Conservation (phyloP, 1,284 basidiomycete genomes). For the Tilletiopsis washingtonensis region DNA sequence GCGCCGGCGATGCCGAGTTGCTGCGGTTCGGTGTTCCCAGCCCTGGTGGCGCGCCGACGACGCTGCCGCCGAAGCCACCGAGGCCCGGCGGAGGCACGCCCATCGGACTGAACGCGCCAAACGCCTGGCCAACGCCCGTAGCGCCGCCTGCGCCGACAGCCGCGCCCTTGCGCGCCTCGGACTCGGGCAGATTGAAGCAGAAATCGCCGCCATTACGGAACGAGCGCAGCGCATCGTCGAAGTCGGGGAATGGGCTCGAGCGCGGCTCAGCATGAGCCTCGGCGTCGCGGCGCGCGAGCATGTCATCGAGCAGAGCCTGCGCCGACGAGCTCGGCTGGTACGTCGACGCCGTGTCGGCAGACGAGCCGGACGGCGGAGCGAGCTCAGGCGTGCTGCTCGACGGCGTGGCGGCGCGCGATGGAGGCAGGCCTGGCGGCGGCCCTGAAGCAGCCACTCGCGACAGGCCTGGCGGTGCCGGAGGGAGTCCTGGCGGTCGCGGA, state of each 20-base stretch:
- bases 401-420: conserved; percentile 57
- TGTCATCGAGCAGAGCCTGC: conserved; percentile 72
- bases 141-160: too few species aligned
- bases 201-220: conserved; percentile 41
- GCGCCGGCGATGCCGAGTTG: background rate
- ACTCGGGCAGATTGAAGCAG: conserved; percentile 39
- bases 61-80: background rate
- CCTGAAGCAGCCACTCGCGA: conserved; percentile 4
- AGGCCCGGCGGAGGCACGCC: background rate
- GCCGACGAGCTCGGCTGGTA: conserved; percentile 81
- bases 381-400: conserved; percentile 54
- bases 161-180: too few species aligned
- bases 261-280: conserved; percentile 54
- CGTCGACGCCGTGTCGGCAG: conserved; percentile 50
- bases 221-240: conserved; percentile 36
- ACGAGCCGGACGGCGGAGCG: conserved; percentile 53
- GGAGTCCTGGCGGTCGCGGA: conserved; percentile 3
- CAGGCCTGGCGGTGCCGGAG: conserved; percentile 1
- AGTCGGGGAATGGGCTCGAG: conserved; percentile 33
- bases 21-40: too few species aligned
- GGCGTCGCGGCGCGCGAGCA: conserved; percentile 65
- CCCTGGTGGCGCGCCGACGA: conserved; percentile 20
- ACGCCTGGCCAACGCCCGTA: conserved; percentile 14
- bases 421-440: conserved; percentile 36
- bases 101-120: conserved; percentile 1